phyloP scores from a whole-genome alignment of 2,329 filamentous ascomycete genomes.

The Colletotrichum costaricense region DNA sequence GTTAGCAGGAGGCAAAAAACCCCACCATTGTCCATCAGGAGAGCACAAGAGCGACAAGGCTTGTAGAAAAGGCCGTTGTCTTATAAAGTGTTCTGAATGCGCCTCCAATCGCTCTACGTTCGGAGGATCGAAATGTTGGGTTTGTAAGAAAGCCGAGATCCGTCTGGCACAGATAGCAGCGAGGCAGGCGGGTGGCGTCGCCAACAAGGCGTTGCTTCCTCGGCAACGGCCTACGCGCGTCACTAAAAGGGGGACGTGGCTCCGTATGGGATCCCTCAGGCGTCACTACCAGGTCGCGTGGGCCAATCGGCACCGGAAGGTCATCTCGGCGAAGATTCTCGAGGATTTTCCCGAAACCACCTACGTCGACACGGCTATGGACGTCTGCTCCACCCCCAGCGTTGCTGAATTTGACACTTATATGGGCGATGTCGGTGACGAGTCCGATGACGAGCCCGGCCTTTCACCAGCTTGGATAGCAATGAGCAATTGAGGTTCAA shows the following conservation, averaged over 20 bases:
- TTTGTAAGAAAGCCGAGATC: background rate
- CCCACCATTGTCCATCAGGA: conserved; percentile 13
- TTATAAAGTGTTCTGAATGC: background rate
- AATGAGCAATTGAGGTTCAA: background rate
- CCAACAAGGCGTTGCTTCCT: background rate
- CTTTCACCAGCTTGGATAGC: too few relatives aligned
- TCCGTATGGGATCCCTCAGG: background rate
- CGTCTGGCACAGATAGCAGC: background rate
- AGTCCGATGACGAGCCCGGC: too few relatives aligned
- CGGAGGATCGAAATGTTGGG: background rate
- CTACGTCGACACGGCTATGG: background rate
- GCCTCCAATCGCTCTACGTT: background rate
- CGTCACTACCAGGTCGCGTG: background rate
- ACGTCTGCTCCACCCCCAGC: background rate
- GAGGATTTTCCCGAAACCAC: background rate
- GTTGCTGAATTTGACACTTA: background rate
- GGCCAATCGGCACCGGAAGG: background rate
- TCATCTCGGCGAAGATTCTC: background rate
- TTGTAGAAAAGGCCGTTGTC: conserved; percentile 7
- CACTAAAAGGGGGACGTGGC: background rate
- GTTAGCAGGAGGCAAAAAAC: background rate
- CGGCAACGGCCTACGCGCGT: background rate
- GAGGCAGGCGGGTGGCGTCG: background rate
- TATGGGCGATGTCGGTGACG: too few relatives aligned
- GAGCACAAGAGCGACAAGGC: background rate